Evolutionary conservation across 345 rosid species (phyloP).

Genomic region (Pseudoturritis turrita): DNA sequence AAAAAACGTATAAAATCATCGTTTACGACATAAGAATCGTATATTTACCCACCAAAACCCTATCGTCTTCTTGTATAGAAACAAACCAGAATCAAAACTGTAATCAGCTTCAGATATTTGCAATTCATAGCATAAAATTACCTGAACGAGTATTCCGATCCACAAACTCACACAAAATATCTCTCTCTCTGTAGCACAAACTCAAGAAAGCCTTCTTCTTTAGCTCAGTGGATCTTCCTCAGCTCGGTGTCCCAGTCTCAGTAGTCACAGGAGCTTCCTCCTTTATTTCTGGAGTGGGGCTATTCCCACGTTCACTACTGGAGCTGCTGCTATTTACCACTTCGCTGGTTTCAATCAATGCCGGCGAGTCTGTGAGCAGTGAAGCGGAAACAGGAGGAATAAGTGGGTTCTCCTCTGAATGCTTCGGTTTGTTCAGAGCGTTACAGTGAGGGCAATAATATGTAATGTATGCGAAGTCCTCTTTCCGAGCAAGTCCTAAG

Average conservation of each 20-base stretch:
- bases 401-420: slow-evolving; percentile 34
- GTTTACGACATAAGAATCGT: background rate
- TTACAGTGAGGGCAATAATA: slow-evolving; percentile 91
- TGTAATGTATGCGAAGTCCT: slow-evolving; percentile 72
- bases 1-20: slow-evolving; percentile 4
- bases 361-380: slow-evolving; percentile 29
- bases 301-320: slow-evolving; percentile 23
- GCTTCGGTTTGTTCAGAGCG: slow-evolving; percentile 69
- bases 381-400: slow-evolving; percentile 27
- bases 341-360: slow-evolving; percentile 31
- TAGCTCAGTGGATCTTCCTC: slow-evolving; percentile 10
- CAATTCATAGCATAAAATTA: background rate
- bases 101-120: slow-evolving; percentile 11
- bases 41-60: slow-evolving; percentile 27
- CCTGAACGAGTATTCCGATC: slow-evolving; percentile 17
- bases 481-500: slow-evolving; percentile 82
- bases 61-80: background rate
- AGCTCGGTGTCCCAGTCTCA: slow-evolving; percentile 12
- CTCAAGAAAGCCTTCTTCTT: slow-evolving; percentile 1
- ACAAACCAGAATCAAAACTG: slow-evolving; percentile 15
- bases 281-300: slow-evolving; percentile 20
- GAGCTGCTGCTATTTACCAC: slow-evolving; percentile 28
- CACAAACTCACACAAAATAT: background rate
- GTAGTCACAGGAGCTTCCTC: slow-evolving; percentile 14
- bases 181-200: background rate